Evolutionary conservation across 225 moss, liverwort and hornwort genomes (phyloP), one percentile per base, ranked within the genome.

Genomic region (Neckera pumila): DNA sequence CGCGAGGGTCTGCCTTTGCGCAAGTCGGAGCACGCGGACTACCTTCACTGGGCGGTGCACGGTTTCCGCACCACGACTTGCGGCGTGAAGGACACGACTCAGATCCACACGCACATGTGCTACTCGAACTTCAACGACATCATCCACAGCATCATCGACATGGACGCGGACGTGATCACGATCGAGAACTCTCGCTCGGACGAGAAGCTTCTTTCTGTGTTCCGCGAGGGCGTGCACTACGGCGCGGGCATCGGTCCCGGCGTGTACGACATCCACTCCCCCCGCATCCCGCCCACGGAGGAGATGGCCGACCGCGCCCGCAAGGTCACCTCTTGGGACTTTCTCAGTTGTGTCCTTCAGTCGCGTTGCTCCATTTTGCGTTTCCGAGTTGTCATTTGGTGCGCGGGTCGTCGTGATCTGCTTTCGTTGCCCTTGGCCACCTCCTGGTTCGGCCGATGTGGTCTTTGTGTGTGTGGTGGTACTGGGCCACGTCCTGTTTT

Each of bases 321-420:
- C 74, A 74, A 74, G 74, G 74, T 74, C 0, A 0, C 7, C 11
- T 47, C 19, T 7, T 7, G 43, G 43, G 3, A 54, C 18, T 21
- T 17, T 17, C 28, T 16, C 2, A 20, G 5, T 10, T 0, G 45
- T 0, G 3, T 45, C 27, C 0, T 1, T 70, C 9, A 2, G 45
- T 45, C 2, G 73, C 11, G 10, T 43, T 30, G 17, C 6, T 74
- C 30, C 30, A 1, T 45, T 74, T 47, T 16, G 47, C 30, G 18
- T 73, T 47, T 47, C 11, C 3, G 17, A 11, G 74, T 74, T 5
- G 27, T 27, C 6, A 17, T 47, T 30, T 45, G 11, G 3, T 17
- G 3, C 45, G 22, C 7, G 70, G 40, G 23, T 40, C 1, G n/a
- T n/a, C n/a, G n/a, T n/a, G n/a, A n/a, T 38, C 25, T 2, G 57